Base-by-base conservation (phyloP, 495 filamentous ascomycete genomes). In the Neurospora terricola region DNA sequence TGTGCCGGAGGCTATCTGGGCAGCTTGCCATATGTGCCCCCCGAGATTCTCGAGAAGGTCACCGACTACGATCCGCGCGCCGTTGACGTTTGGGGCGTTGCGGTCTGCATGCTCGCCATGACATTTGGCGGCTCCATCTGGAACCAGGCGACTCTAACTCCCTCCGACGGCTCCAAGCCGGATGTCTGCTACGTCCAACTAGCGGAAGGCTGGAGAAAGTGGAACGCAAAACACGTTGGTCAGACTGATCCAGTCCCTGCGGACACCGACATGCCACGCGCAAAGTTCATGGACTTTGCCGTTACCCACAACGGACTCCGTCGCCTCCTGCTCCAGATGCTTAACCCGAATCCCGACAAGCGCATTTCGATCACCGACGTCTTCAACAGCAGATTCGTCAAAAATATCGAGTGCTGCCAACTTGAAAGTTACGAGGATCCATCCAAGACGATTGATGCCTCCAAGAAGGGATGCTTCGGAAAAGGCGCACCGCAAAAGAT, bases 81-180 rank as follows among this genome's bases (percentile, higher is more conserved):
- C 4, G 80, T 93, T 34, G 92, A 95, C 75, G 89, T 94, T 27
- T 95, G 92, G 92, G 91, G 90, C 69, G 89, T 91, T 68, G 92
- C 90, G 23, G 87, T 94, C 71, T 89, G 93, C 72, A 92, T 89
- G 83, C 77, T 93, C 43, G 86, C 88, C 74, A 86, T 95, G 74
- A 87, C 86, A 69, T 90, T 89, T 72, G 85, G 86, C 34, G 90
- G 87, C 62, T 85, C 85, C 23, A 82, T 92, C 5, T 94, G 92
- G 92, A 79, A 86, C 68, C 85, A 86, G 42, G 92, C 88, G 18
- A 66, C 54, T 66, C 27, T 66, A 18, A 66, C 54, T 66, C 54
- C 54, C 27, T 18, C 54, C 14, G 54, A 66, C 14, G 54, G 54
- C 14, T 66, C 54, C 14, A 66, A 66, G 54, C 54, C 54, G 12